Conservation (phyloP, 225 moss, liverwort and hornwort species). For the Physcomitrium patens region DNA sequence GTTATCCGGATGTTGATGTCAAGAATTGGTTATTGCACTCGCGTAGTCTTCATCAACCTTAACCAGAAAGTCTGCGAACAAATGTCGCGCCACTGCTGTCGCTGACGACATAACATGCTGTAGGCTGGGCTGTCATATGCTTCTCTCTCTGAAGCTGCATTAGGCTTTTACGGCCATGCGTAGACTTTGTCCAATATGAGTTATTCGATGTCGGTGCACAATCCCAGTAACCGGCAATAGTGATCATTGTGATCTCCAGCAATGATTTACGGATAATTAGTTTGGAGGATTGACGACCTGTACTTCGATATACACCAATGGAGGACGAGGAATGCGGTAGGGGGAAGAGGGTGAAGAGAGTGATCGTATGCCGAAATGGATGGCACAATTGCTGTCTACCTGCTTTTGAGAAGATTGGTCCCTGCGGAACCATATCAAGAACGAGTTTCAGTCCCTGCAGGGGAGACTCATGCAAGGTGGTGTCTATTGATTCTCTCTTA, state of each 20-base stretch:
- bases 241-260: slow-evolving; percentile 15
- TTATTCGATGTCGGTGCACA: neutral
- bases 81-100: neutral
- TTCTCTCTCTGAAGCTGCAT: neutral
- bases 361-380: slow-evolving; percentile 48
- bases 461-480: slow-evolving; percentile 20
- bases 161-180: neutral
- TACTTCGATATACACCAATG: slow-evolving; percentile 23
- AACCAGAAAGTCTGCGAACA: neutral
- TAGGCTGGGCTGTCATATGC: neutral
- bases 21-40: neutral
- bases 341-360: slow-evolving; percentile 49
- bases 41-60: neutral
- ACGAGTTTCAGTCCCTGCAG: neutral
- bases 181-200: neutral
- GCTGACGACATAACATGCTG: neutral
- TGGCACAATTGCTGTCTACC: slow-evolving; percentile 50
- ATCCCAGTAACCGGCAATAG: slow-evolving; percentile 11
- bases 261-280: slow-evolving; percentile 23
- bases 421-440: slow-evolving; percentile 21
- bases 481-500: neutral
- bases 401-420: slow-evolving; percentile 31
- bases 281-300: slow-evolving; percentile 4
- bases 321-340: slow-evolving; percentile 44
- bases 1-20: neutral